These are phyloP conservation scores for Cicer judaicum DNA, from an alignment of 306 rosid species.

Conservation along the genomic window DNA sequence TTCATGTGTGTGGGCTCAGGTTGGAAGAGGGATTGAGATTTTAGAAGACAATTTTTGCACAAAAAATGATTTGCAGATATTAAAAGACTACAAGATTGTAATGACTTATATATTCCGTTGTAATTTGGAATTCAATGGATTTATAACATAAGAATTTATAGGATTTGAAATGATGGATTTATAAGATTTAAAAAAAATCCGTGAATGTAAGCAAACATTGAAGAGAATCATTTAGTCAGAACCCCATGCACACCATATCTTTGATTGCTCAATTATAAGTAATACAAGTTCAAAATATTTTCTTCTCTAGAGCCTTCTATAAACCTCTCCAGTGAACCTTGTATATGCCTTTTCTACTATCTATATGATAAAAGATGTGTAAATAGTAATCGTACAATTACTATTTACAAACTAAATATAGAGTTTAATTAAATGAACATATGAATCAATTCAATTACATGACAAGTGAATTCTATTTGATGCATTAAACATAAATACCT, in stretches of 20 bases:
- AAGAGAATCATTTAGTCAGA: too few species aligned
- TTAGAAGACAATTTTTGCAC: too few species aligned
- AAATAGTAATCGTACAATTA: neutral
- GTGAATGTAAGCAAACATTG: too few species aligned
- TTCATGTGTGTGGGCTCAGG: too few species aligned
- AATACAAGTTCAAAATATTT: neutral
- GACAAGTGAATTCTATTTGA: conserved; percentile 10
- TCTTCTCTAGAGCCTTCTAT: conserved; percentile 6
- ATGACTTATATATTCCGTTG: too few species aligned
- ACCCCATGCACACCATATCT: neutral
- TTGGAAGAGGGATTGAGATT: too few species aligned
- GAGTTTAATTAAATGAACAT: conserved; percentile 23
- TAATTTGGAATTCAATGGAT: too few species aligned
- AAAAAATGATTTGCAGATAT: too few species aligned
- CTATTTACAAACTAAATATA: conserved; percentile 12
- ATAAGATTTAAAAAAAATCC: too few species aligned
- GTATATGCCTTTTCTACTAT: neutral
- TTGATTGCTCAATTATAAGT: neutral
- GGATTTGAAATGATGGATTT: too few species aligned
- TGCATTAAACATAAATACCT: conserved; percentile 57
- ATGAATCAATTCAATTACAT: conserved; percentile 33
- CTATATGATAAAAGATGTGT: conserved; percentile 14
- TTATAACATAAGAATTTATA: too few species aligned
- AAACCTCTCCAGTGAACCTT: neutral
- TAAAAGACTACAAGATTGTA: too few species aligned